Conservation (phyloP, 2,329 filamentous ascomycete genomes). For the Drechslerella dactyloides region DNA sequence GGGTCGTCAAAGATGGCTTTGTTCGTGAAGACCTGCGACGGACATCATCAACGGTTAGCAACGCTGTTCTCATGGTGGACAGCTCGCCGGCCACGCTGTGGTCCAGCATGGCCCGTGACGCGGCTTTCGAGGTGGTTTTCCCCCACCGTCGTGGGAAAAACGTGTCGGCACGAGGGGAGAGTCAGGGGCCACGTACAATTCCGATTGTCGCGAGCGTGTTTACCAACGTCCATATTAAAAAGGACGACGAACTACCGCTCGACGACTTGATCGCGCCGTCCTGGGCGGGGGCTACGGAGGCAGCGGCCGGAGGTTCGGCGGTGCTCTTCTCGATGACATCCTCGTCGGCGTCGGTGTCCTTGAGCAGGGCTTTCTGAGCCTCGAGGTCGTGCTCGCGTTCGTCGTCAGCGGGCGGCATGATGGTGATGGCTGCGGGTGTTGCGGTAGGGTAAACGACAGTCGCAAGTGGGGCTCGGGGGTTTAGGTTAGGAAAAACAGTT, state of each 20-base stretch:
- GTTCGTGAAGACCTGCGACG: constrained; percentile 69
- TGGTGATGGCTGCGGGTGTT: constrained; percentile 8
- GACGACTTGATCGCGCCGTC: constrained; percentile 42
- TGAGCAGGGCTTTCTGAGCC: constrained; percentile 44
- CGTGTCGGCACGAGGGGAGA: constrained; percentile 23
- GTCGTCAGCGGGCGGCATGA: constrained; percentile 40
- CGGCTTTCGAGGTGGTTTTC: constrained; percentile 4
- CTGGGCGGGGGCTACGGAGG: constrained; percentile 25
- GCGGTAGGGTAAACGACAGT: too few relatives aligned
- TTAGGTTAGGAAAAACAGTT: background rate
- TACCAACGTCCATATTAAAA: constrained; percentile 65
- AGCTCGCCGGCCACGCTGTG: background rate
- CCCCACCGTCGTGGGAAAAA: background rate
- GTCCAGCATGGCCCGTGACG: too few relatives aligned
- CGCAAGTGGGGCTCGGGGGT: constrained; percentile 16
- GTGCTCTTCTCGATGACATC: constrained; percentile 41
- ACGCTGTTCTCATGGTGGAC: constrained; percentile 3
- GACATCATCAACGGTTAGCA: constrained; percentile 8
- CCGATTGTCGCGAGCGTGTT: constrained; percentile 70
- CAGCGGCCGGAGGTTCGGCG: constrained; percentile 12
- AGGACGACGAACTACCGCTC: constrained; percentile 34
- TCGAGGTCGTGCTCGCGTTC: constrained; percentile 46
- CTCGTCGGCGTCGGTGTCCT: constrained; percentile 40
- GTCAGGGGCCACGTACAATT: constrained; percentile 63
- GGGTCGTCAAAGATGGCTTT: constrained; percentile 72